A percentile compares a stretch with the other conserved stretches of the same genome.
Conservation (phyloP, 129 eudicot species). For the Mikania micrantha region DNA sequence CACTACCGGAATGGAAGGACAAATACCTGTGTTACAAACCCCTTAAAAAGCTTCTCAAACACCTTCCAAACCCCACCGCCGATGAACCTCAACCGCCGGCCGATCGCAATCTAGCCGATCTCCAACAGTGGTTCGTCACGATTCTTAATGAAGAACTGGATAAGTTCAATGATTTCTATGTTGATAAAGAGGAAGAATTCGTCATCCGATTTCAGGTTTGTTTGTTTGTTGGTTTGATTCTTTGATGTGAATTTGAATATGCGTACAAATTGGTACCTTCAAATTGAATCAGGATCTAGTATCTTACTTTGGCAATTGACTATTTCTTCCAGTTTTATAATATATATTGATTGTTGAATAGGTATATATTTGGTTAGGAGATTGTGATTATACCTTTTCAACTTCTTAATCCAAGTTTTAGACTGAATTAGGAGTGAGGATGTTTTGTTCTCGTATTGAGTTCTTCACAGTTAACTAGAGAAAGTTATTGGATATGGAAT, state of each 20-base stretch:
- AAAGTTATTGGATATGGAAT: not conserved
- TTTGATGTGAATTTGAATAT: not conserved
- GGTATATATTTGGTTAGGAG: not conserved
- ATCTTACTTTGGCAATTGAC: not conserved
- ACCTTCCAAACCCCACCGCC: constrained; percentile 35
- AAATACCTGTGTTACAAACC: constrained; percentile 80
- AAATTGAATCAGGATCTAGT: not conserved
- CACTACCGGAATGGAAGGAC: constrained; percentile 97
- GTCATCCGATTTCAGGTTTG: constrained; percentile 80
- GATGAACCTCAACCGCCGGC: constrained; percentile 8
- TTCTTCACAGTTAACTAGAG: not conserved
- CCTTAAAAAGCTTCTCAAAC: constrained; percentile 75
- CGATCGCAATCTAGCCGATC: constrained; percentile 30
- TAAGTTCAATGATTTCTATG: constrained; percentile 88
- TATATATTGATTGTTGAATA: not conserved
- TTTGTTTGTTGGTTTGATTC: not conserved
- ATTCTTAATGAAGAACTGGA: constrained; percentile 67
- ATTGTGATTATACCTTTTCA: not conserved
- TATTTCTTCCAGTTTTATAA: not conserved
- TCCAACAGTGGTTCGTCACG: constrained; percentile 71
- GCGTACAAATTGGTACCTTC: not conserved
- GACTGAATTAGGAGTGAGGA: not conserved
- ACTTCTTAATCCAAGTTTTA: not conserved
- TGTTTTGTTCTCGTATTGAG: not conserved
- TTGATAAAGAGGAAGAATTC: constrained; percentile 86